These are phyloP conservation scores for Typha latifolia DNA, from an alignment of 176 grass and related monocot genomes.

Conservation along the genomic window DNA sequence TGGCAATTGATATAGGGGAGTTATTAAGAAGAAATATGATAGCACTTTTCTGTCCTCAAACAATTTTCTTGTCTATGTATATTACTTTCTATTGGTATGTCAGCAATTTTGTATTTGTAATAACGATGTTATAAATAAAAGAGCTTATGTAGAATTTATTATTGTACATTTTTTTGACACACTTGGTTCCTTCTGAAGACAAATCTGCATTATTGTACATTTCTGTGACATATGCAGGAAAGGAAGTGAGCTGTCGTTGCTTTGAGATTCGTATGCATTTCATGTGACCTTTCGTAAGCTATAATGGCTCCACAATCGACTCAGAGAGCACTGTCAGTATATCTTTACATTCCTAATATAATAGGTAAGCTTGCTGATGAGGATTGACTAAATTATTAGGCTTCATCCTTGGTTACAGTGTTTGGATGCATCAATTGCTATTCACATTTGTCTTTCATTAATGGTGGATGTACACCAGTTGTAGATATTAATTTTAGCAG, in stretches of 20 bases:
- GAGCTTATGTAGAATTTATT: no score
- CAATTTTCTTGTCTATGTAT: no score
- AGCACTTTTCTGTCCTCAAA: no score
- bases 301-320: slow-evolving; percentile 26
- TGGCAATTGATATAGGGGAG: no score
- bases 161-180: neutral
- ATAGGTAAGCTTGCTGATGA: slow-evolving; percentile 29
- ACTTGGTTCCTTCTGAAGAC: neutral
- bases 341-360: slow-evolving; percentile 90
- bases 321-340: slow-evolving; percentile 39
- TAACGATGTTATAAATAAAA: no score
- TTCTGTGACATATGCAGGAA: neutral
- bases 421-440: slow-evolving; percentile 1
- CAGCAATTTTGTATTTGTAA: no score
- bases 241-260: neutral
- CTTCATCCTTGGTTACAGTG: neutral
- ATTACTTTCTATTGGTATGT: no score
- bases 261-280: neutral
- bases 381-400: neutral
- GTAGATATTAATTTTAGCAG: no score
- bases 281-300: slow-evolving; percentile 5
- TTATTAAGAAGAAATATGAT: no score
- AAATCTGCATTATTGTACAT: neutral
- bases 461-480: no score
- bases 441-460: slow-evolving; percentile 1